These are phyloP conservation scores for Rubroboletus pulcherrimus DNA, from an alignment of 768 basidiomycete species.

Conservation along the genomic window DNA sequence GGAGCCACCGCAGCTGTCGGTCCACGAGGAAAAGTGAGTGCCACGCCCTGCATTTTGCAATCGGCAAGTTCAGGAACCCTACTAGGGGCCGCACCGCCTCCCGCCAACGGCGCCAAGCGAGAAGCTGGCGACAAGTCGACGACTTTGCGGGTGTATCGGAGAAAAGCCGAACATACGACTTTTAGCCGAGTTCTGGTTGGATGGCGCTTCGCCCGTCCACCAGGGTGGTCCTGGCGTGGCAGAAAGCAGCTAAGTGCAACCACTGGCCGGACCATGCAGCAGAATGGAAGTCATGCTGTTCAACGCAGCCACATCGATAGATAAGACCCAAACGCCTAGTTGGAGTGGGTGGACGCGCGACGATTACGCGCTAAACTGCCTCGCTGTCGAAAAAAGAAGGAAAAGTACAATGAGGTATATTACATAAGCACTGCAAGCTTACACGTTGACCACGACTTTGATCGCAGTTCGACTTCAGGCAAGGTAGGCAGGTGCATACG, in stretches of 20 bases:
- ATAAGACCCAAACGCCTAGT: not conserved
- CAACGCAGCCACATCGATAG: not conserved
- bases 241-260: not conserved
- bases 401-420: not conserved
- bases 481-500: not conserved
- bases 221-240: not conserved
- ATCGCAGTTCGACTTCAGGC: not conserved
- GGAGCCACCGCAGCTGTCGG: not conserved
- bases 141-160: constrained; percentile 1
- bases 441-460: not conserved
- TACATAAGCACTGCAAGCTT: constrained; percentile 2
- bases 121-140: not conserved
- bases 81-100: not conserved
- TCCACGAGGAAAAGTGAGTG: not conserved
- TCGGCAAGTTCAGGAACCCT: not conserved
- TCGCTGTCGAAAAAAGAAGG: not conserved
- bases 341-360: not conserved
- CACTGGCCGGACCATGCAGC: not conserved
- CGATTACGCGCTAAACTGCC: not conserved
- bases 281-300: constrained; percentile 3
- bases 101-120: too few species aligned
- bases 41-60: not conserved
- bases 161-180: not conserved
- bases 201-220: not conserved
- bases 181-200: constrained; percentile 11